Conservation (phyloP, 495 filamentous ascomycete genomes). For the Hypoxylon crocopeplum region DNA sequence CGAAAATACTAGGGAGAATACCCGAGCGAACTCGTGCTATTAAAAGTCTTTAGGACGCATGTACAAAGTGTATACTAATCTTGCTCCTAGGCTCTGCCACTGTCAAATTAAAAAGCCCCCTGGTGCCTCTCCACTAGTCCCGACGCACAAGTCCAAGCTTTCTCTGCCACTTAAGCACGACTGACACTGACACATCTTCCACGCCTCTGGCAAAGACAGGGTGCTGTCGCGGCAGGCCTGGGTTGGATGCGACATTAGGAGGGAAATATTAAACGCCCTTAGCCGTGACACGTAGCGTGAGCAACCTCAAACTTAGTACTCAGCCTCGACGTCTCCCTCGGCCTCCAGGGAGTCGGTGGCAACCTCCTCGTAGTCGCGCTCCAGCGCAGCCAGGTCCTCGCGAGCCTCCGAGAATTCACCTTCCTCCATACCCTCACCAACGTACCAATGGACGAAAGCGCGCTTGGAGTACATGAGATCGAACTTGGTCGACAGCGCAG, state of each 20-base stretch:
- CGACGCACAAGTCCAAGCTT: conserved; percentile 19
- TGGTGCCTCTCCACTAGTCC: conserved; percentile 29
- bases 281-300: conserved; percentile 33
- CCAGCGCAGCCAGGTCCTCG: conserved; percentile 95
- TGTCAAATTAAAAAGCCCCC: conserved; percentile 35
- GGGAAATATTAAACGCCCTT: conserved; percentile 35
- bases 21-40: conserved; percentile 37
- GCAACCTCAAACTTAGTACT: conserved; percentile 74
- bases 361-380: conserved; percentile 99
- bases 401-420: conserved; percentile 99
- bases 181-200: conserved; percentile 23
- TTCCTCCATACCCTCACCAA: conserved; percentile 99
- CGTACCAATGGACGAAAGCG: conserved; percentile 99
- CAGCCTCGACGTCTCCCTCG: conserved; percentile 86
- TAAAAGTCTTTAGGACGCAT: conserved; percentile 42
- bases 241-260: conserved; percentile 31
- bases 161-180: conserved; percentile 26
- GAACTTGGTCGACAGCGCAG: conserved; percentile 96
- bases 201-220: conserved; percentile 22
- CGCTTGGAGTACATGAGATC: conserved; percentile 99
- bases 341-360: conserved; percentile 93
- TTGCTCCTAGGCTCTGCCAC: conserved; percentile 41
- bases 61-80: conserved; percentile 45
- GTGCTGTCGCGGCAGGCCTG: conserved; percentile 33
- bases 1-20: conserved; percentile 14